These are phyloP conservation scores for Blastocystis sp. DNA, from an alignment of 352 stramenopile species.

Conservation along the genomic window DNA sequence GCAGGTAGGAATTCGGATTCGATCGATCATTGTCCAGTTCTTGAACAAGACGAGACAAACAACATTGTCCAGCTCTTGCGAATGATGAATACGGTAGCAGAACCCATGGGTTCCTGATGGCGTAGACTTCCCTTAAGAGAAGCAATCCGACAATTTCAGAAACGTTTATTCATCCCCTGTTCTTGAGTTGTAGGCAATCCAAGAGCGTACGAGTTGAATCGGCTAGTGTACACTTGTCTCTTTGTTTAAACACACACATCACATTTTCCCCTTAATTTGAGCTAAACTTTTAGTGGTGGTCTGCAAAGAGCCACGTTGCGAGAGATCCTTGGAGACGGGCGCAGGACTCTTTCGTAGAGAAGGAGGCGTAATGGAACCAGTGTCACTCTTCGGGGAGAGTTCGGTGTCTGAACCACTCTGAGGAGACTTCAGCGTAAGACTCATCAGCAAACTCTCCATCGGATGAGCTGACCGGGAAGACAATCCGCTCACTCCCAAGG, in stretches of 20 bases:
- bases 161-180: not conserved
- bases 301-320: not conserved
- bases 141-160: not conserved
- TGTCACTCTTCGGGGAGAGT: too few relatives aligned
- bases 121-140: not conserved
- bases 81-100: not conserved
- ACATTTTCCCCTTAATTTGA: not conserved
- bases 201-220: not conserved
- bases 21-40: not conserved
- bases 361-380: too few relatives aligned
- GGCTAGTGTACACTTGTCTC: not conserved
- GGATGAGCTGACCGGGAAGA: not conserved
- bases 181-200: not conserved
- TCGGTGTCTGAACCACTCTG: too few relatives aligned
- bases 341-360: too few relatives aligned
- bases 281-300: not conserved
- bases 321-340: too few relatives aligned
- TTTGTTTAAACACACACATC: not conserved
- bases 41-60: not conserved
- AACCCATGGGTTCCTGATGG: not conserved
- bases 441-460: conserved; percentile 4
- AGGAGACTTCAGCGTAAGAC: not conserved
- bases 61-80: not conserved
- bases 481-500: not conserved
- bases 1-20: not conserved